Evolutionary conservation across 2,329 filamentous ascomycete species (phyloP), one percentile per base, ranked within the genome.

Genomic region (Fusarium sp.): DNA sequence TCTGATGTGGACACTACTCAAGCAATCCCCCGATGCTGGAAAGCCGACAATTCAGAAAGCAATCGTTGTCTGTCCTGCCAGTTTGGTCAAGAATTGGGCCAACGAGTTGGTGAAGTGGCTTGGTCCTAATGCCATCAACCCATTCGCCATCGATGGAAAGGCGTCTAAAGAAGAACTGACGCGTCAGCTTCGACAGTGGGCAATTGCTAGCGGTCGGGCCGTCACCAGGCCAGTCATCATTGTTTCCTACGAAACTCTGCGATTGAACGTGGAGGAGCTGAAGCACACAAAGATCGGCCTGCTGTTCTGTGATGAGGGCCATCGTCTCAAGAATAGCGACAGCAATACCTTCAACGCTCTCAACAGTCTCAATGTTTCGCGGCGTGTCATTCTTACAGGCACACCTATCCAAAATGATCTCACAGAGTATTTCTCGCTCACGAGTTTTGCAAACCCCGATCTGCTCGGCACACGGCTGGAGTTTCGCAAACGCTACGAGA

Each of bases 331-430:
- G 82, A 99, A 99, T 77, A 95, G 94, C 65, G 96, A 99, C 80
- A 97, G 94, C 78, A 94, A 97, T 82, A 98, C 96, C 0, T 99
- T 98, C 80, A 95, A 89, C 32, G 95, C 96, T 1, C 86, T 99
- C 56, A 98, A 97, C 78, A 93, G 90, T 69, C 86, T 99, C 21
- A 97, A 98, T 78, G 96, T 99, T 33, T 93, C 93, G 46, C 90
- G 95, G 65, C 91, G 96, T 32, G 96, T 99, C 49, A 99, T 99
- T 75, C 86, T 99, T 21, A 98, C 96, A 0, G 96, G 96, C 67
- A 99, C 96, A 2, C 96, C 96, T 0, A 99, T 99, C 66, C 96
- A 99, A 79, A 99, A 99, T 78, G 96, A 99, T 80, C 84, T 99
- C n/a, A 97, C 96, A 0, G 96, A 99, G 80, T 99, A 99, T 82